Evolutionary conservation across 1,284 basidiomycete genomes (phyloP).

Genomic region (Tetrapyrgos nigripes): DNA sequence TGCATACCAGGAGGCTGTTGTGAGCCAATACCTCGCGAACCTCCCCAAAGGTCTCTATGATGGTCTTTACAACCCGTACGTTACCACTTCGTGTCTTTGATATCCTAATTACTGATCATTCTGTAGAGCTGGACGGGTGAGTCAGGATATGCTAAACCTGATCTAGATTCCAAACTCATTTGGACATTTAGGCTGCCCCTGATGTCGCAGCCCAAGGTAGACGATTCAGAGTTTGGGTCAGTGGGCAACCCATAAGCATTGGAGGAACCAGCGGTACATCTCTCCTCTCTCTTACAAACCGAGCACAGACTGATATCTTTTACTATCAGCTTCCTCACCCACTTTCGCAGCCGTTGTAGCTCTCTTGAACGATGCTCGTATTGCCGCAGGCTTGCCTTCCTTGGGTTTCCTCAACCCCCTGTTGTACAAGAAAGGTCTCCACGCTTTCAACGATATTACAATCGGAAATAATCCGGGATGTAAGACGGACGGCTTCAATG

Average conservation of each 20-base stretch:
- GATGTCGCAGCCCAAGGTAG: slow-evolving; percentile 66
- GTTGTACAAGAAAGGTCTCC: slow-evolving; percentile 49
- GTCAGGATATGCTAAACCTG: slow-evolving; percentile 16
- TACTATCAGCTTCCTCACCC: slow-evolving; percentile 63
- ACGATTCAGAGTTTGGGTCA: slow-evolving; percentile 49
- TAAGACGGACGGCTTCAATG: slow-evolving; percentile 43
- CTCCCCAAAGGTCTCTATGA: slow-evolving; percentile 53
- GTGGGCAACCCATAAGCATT: slow-evolving; percentile 42
- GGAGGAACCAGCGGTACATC: slow-evolving; percentile 42
- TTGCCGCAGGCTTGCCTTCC: slow-evolving; percentile 48
- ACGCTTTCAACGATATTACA: slow-evolving; percentile 63
- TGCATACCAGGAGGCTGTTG: slow-evolving; percentile 53
- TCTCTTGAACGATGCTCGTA: slow-evolving; percentile 67
- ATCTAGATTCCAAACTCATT: slow-evolving; percentile 1
- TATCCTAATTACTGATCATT: slow-evolving; percentile 6
- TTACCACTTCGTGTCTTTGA: slow-evolving; percentile 4
- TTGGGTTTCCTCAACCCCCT: slow-evolving; percentile 71
- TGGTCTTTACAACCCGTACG: slow-evolving; percentile 58
- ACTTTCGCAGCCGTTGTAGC: slow-evolving; percentile 58
- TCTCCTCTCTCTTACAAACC: too few relatives aligned
- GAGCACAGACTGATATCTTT: slow-evolving; percentile 32
- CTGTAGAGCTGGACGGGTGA: slow-evolving; percentile 4
- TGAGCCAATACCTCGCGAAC: slow-evolving; percentile 46
- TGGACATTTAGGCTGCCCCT: slow-evolving; percentile 49
- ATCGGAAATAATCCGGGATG: slow-evolving; percentile 62